Evolutionary conservation across 73 alveolate species (phyloP).

Genomic region (Diophrys sp.): DNA sequence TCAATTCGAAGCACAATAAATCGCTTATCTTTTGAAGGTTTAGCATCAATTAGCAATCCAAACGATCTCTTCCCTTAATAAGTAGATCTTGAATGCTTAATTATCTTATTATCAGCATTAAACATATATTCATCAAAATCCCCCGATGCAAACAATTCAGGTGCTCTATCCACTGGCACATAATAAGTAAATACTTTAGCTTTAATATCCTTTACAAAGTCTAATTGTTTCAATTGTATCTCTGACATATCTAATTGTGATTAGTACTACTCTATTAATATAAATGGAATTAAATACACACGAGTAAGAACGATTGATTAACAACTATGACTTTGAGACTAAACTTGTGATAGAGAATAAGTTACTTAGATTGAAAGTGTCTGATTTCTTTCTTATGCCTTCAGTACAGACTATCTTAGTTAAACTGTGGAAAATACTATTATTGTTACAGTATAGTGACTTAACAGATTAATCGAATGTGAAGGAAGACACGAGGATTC

Average conservation of each 20-base stretch:
- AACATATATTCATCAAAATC: slow-evolving; percentile 11
- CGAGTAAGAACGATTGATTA: neutral
- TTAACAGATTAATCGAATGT: too few species aligned
- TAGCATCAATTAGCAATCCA: slow-evolving; percentile 5
- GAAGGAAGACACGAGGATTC: too few species aligned
- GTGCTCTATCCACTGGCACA: slow-evolving; percentile 6
- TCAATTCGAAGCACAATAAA: neutral
- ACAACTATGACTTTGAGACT: neutral
- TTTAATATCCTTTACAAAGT: neutral
- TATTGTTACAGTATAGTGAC: neutral
- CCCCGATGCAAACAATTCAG: neutral
- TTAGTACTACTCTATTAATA: neutral
- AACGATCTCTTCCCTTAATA: slow-evolving; percentile 1
- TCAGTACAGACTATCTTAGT: slow-evolving; percentile 4
- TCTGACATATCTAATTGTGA: neutral
- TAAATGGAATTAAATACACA: neutral
- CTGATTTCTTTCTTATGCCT: slow-evolving; percentile 8
- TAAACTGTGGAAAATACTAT: neutral
- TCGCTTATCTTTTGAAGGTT: slow-evolving; percentile 9
- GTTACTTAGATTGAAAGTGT: neutral
- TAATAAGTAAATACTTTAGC: neutral
- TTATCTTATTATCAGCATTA: neutral
- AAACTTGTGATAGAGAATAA: slow-evolving; percentile 5
- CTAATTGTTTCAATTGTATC: neutral
- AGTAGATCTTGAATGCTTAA: slow-evolving; percentile 1